A percentile compares a stretch with the other conserved stretches of the same genome.
Evolutionary conservation across 352 stramenopile genomes (phyloP).

Genomic region (Globisporangium spinosum): DNA sequence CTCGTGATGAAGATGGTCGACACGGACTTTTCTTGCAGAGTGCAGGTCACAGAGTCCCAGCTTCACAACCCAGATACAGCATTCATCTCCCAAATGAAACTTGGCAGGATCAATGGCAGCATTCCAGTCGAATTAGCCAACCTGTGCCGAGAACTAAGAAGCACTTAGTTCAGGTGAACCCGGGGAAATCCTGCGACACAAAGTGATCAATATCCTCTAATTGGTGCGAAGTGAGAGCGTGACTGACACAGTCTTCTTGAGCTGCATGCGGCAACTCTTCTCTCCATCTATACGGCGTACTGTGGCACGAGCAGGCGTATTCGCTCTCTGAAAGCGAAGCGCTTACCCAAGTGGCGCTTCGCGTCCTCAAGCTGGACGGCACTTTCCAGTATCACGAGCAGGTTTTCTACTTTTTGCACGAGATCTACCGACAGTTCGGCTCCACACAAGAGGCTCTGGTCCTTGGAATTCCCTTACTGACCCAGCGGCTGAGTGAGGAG

Average conservation of each 20-base stretch:
- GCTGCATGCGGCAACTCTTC: neutral
- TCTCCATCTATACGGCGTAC: neutral
- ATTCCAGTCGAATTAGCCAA: neutral
- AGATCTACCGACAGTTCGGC: neutral
- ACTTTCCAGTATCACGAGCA: neutral
- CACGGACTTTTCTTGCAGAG: too few species aligned
- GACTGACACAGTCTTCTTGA: neutral
- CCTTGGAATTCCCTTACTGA: neutral
- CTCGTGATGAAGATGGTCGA: neutral
- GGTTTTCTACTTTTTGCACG: neutral
- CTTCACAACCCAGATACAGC: too few species aligned
- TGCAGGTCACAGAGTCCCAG: neutral
- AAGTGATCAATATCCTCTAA: neutral
- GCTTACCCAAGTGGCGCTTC: neutral
- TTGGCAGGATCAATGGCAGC: neutral
- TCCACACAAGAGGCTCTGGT: neutral
- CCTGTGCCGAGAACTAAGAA: neutral
- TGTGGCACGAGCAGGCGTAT: neutral
- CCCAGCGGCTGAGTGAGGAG: constrained; percentile 4
- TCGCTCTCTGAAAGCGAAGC: neutral
- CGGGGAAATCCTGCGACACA: neutral
- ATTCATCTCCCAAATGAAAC: too few species aligned
- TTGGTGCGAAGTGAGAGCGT: neutral
- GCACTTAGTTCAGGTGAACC: too few species aligned
- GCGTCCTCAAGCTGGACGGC: neutral